phyloP scores from a whole-genome alignment of 805 yeast species.

The Komagataella populi region DNA sequence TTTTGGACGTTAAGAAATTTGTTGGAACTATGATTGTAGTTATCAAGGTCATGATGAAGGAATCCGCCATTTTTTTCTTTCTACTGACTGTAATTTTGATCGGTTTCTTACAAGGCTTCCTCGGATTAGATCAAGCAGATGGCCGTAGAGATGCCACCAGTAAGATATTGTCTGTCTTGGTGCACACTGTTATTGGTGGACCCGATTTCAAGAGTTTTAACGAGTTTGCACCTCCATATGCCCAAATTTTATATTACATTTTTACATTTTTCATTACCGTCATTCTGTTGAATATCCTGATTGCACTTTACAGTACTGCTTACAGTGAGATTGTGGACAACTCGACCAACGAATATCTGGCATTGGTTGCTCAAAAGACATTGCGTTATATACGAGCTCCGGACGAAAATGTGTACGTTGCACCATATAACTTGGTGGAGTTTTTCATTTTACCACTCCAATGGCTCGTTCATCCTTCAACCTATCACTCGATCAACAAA shows the following conservation, averaged over 20 bases:
- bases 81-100: constrained; percentile 53
- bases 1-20: constrained; percentile 65
- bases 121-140: constrained; percentile 81
- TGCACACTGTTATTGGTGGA: constrained; percentile 62
- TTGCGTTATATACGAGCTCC: constrained; percentile 80
- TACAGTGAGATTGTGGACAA: constrained; percentile 70
- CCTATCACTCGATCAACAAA: constrained; percentile 29
- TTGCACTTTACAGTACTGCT: constrained; percentile 79
- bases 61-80: constrained; percentile 71
- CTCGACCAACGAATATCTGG: constrained; percentile 76
- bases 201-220: constrained; percentile 61
- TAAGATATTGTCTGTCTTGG: constrained; percentile 46
- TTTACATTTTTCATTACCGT: constrained; percentile 67
- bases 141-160: constrained; percentile 68
- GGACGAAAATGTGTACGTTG: constrained; percentile 71
- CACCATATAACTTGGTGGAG: constrained; percentile 74
- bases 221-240: constrained; percentile 74
- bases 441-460: constrained; percentile 27
- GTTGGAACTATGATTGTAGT: constrained; percentile 87
- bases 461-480: constrained; percentile 18
- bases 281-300: constrained; percentile 66
- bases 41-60: constrained; percentile 75
- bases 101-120: constrained; percentile 78
- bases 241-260: constrained; percentile 61
- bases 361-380: constrained; percentile 74